Evolutionary conservation across 2,329 filamentous ascomycete genomes (phyloP).

Genomic region (Trichophyton schoenleinii): DNA sequence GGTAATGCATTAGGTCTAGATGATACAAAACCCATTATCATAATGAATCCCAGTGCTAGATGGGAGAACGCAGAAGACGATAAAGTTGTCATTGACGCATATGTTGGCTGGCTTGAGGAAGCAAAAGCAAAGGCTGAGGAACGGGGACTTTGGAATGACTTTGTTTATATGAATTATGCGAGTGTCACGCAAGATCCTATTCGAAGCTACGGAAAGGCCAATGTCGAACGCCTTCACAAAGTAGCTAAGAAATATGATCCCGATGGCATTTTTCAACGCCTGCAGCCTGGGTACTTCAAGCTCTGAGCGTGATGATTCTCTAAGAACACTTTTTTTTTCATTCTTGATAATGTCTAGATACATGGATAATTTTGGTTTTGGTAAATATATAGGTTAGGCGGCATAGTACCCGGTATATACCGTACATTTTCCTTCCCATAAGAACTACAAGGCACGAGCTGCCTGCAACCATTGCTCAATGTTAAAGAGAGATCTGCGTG

Average conservation of each 20-base stretch:
- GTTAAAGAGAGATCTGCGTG: not conserved
- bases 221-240: conserved; percentile 19
- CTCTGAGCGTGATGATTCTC: not conserved
- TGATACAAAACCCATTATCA: conserved; percentile 10
- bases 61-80: conserved; percentile 19
- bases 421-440: not conserved
- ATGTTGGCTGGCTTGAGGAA: not conserved
- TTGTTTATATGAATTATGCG: conserved; percentile 34
- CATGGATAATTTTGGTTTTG: too few species aligned
- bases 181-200: conserved; percentile 26
- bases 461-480: not conserved
- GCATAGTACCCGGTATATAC: not conserved
- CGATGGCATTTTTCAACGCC: conserved; percentile 23
- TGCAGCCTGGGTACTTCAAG: conserved; percentile 22
- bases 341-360: not conserved
- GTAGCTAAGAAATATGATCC: conserved; percentile 30
- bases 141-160: conserved; percentile 16
- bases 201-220: conserved; percentile 25
- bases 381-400: not conserved
- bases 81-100: conserved; percentile 8
- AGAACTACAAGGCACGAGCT: not conserved
- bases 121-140: conserved; percentile 17
- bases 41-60: conserved; percentile 13
- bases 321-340: not conserved
- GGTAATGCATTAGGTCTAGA: not conserved